Conservation (phyloP, 331 rosid species). For the Telfairia occidentalis region DNA sequence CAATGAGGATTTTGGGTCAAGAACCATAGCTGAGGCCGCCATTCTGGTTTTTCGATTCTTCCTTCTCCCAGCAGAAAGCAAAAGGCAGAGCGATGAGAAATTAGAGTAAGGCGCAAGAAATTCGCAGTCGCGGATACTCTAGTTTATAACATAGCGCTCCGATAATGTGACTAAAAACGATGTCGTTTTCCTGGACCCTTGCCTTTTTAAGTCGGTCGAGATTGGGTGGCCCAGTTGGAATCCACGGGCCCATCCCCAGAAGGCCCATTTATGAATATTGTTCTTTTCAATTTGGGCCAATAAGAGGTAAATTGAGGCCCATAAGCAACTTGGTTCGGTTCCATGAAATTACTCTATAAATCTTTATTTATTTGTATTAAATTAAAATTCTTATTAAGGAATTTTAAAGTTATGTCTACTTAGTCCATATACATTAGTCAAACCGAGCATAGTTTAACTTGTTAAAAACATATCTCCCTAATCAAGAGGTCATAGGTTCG, state of each 20-base stretch:
- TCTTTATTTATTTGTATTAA: too few species aligned
- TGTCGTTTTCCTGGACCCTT: not conserved
- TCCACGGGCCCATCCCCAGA: not conserved
- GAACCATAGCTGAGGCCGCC: conserved; percentile 68
- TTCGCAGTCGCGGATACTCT: not conserved
- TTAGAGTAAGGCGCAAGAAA: conserved; percentile 11
- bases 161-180: not conserved
- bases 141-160: not conserved
- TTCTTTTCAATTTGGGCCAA: not conserved
- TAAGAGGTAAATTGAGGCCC: not conserved
- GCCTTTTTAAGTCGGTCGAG: not conserved
- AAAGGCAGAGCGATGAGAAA: not conserved
- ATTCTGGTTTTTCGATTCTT: conserved; percentile 22
- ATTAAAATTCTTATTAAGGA: too few species aligned
- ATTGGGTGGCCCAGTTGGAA: not conserved
- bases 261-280: not conserved
- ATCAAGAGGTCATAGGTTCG: too few species aligned
- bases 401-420: too few species aligned
- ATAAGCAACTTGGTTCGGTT: not conserved
- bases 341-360: not conserved
- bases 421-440: too few species aligned
- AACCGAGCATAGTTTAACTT: too few species aligned
- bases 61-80: not conserved
- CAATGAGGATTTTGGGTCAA: conserved; percentile 49
- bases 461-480: too few species aligned